Percentiles rank a stretch among this genome's conserved stretches.
Conservation (phyloP, 129 eudicot genomes). For the carrot (Daucus carota) region DNA sequence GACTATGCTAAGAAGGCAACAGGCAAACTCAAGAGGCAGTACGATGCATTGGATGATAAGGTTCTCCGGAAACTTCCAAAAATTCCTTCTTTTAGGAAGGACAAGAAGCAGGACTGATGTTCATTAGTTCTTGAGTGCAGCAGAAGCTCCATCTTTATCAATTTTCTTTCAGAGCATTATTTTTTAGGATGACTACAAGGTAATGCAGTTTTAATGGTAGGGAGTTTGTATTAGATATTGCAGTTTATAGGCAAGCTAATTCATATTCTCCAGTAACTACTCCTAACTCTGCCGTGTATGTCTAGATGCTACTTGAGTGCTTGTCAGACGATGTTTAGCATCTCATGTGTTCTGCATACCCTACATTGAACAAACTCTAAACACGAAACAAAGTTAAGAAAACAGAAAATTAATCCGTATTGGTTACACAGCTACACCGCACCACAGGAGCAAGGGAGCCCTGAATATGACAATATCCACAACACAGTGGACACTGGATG, state of each 20-base stretch:
- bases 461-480: neutral
- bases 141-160: conserved; percentile 1
- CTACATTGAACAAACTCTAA: neutral
- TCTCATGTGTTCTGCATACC: neutral
- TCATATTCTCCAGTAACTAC: neutral
- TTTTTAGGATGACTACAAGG: neutral
- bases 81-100: conserved; percentile 44
- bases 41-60: conserved; percentile 35
- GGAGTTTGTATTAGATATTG: neutral
- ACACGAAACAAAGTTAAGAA: neutral
- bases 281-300: neutral
- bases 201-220: neutral
- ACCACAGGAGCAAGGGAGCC: too few relatives aligned
- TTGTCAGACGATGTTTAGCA: neutral
- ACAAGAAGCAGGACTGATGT: conserved; percentile 38
- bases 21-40: conserved; percentile 41
- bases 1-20: conserved; percentile 50
- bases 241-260: neutral
- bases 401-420: neutral
- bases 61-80: conserved; percentile 60
- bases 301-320: neutral
- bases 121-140: neutral
- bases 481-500: neutral
- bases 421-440: neutral
- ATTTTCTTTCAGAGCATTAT: neutral